Conservation (phyloP, 805 yeast species). For the Saturnispora quitensis region DNA sequence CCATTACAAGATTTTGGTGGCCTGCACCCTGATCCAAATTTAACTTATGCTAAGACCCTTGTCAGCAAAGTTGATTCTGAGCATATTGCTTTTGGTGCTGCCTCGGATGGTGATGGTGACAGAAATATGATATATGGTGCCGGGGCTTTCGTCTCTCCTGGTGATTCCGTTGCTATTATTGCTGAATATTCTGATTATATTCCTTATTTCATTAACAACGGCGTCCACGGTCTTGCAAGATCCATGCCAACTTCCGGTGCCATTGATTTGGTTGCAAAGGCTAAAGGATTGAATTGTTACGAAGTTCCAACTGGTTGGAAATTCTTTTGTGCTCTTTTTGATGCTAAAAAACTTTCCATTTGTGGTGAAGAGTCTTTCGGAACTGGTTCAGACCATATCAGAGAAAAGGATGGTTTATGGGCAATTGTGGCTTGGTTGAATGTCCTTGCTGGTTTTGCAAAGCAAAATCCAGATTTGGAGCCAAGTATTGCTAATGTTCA, state of each 20-base stretch:
- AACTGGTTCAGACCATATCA: constrained; percentile 93
- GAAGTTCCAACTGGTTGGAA: constrained; percentile 99
- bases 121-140: constrained; percentile 98
- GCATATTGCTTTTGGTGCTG: constrained; percentile 89
- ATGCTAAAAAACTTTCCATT: constrained; percentile 84
- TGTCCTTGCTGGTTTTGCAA: constrained; percentile 75
- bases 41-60: constrained; percentile 84
- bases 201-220: constrained; percentile 84
- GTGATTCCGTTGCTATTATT: constrained; percentile 95
- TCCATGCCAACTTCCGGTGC: constrained; percentile 98
- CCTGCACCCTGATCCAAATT: constrained; percentile 94
- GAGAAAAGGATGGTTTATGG: constrained; percentile 98
- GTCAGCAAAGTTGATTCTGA: constrained; percentile 80
- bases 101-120: constrained; percentile 99
- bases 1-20: constrained; percentile 96
- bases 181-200: constrained; percentile 84
- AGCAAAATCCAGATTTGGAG: constrained; percentile 38
- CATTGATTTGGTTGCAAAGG: constrained; percentile 79
- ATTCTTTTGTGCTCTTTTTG: constrained; percentile 92
- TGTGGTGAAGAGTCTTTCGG: constrained; percentile 99
- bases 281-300: constrained; percentile 63
- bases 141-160: constrained; percentile 91
- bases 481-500: constrained; percentile 72
- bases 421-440: constrained; percentile 97
- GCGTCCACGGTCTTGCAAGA: constrained; percentile 88